Conservation (phyloP, 1,284 basidiomycete genomes). For the Mycena sp. region DNA sequence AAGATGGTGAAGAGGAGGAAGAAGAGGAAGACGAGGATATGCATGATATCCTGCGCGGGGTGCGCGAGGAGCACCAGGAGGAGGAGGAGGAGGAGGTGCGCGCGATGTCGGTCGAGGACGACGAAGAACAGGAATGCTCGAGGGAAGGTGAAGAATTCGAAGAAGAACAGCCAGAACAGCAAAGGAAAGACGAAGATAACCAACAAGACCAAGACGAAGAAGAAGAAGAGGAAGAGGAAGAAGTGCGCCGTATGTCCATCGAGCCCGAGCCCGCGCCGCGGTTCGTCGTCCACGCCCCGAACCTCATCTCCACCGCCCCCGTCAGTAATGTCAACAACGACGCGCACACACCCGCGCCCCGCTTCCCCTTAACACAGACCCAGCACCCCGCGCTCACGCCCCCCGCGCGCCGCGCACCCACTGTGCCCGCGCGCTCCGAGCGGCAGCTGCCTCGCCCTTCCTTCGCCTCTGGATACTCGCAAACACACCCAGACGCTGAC, state of each 20-base stretch:
- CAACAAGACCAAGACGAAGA: constrained; percentile 32
- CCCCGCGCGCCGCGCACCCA: constrained; percentile 10
- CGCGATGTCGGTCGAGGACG: neutral
- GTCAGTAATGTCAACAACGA: too few species aligned
- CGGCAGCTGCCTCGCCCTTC: neutral
- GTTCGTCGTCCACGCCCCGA: constrained; percentile 1
- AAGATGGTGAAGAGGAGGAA: constrained; percentile 5
- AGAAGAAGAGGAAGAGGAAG: constrained; percentile 45
- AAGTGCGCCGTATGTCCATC: constrained; percentile 51
- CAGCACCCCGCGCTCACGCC: too few species aligned
- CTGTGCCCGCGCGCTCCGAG: constrained; percentile 27
- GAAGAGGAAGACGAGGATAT: neutral
- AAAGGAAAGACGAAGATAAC: constrained; percentile 44
- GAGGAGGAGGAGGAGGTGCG: neutral
- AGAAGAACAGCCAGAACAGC: constrained; percentile 20
- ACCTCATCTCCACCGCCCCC: too few species aligned
- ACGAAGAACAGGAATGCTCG: too few species aligned
- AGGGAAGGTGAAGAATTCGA: constrained; percentile 2
- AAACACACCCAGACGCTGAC: constrained; percentile 49
- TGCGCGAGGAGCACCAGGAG: neutral
- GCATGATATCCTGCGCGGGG: neutral
- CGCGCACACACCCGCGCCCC: neutral
- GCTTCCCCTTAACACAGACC: too few species aligned
- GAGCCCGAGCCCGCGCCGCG: constrained; percentile 31
- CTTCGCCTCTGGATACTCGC: neutral